These are phyloP conservation scores for Moniliophthora roreri DNA, from an alignment of 1,284 basidiomycete genomes.

Conservation along the genomic window DNA sequence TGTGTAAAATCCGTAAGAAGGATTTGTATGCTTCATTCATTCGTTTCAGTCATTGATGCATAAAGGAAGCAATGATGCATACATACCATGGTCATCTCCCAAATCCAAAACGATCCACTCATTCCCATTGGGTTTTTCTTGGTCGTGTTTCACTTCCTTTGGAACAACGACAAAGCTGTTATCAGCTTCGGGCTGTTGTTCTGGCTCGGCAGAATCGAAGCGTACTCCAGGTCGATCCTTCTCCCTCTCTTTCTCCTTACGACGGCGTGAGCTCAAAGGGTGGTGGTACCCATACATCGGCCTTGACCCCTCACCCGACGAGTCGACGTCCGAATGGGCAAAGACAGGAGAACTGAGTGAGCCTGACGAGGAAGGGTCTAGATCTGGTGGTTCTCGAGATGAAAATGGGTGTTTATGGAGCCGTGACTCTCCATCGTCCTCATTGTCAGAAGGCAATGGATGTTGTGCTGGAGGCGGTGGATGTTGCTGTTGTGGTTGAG, in stretches of 20 bases:
- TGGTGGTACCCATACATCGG: not conserved
- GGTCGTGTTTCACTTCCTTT: not conserved
- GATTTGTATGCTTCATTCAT: slow-evolving; percentile 45
- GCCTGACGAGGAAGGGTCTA: slow-evolving; percentile 6
- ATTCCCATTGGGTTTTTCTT: slow-evolving; percentile 21
- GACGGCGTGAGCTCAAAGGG: not conserved
- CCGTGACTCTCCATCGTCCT: not conserved
- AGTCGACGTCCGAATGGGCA: slow-evolving; percentile 27
- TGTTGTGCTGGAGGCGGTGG: too few relatives aligned
- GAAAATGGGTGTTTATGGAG: slow-evolving; percentile 1
- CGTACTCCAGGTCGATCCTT: slow-evolving; percentile 6
- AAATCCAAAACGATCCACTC: slow-evolving; percentile 64
- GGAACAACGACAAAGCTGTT: too few relatives aligned
- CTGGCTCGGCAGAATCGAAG: not conserved
- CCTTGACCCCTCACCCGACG: not conserved
- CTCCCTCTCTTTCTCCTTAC: slow-evolving; percentile 6
- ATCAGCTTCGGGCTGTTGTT: too few relatives aligned
- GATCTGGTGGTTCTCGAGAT: slow-evolving; percentile 12
- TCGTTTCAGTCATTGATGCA: not conserved
- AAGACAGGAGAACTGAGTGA: slow-evolving; percentile 33
- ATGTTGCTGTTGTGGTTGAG: not conserved
- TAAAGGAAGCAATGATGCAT: slow-evolving; percentile 3
- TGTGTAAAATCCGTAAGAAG: slow-evolving; percentile 61
- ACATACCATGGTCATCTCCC: slow-evolving; percentile 50
- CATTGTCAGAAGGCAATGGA: not conserved